Conservation (phyloP, 371 early-diverging fungal species). For the Syncephalastrum sp. region DNA sequence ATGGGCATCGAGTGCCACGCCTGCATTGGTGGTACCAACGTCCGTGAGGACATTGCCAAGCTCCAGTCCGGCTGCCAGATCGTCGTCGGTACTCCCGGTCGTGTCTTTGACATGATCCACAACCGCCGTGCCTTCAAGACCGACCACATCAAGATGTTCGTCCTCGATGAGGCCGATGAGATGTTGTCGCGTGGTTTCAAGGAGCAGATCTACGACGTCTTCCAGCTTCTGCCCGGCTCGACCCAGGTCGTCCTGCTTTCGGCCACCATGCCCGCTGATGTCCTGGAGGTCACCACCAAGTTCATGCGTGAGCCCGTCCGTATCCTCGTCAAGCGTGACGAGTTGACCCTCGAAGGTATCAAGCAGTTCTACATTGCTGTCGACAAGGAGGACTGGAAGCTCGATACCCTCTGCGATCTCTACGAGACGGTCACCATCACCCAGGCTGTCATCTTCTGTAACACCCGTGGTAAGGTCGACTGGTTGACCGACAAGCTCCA, state of each 20-base stretch:
- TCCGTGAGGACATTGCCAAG: slow-evolving; percentile 77
- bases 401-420: slow-evolving; percentile 89
- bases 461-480: slow-evolving; percentile 93
- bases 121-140: slow-evolving; percentile 79
- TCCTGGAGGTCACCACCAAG: slow-evolving; percentile 88
- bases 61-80: slow-evolving; percentile 74
- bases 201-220: slow-evolving; percentile 93
- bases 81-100: slow-evolving; percentile 94
- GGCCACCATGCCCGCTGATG: slow-evolving; percentile 93
- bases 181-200: slow-evolving; percentile 94
- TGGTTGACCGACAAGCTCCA: slow-evolving; percentile 85
- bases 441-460: slow-evolving; percentile 97
- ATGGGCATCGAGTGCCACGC: slow-evolving; percentile 82
- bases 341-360: slow-evolving; percentile 92
- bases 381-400: slow-evolving; percentile 90
- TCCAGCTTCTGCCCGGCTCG: slow-evolving; percentile 78
- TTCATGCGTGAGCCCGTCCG: slow-evolving; percentile 92
- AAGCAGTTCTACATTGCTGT: slow-evolving; percentile 95
- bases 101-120: slow-evolving; percentile 91
- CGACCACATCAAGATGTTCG: slow-evolving; percentile 84
- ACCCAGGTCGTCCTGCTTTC: slow-evolving; percentile 91
- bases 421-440: slow-evolving; percentile 91
- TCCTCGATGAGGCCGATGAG: slow-evolving; percentile 98
- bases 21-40: slow-evolving; percentile 90
- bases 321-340: slow-evolving; percentile 96